Base-by-base conservation (phyloP, 1,284 basidiomycete genomes). In the Mrakiaceae sp. region DNA sequence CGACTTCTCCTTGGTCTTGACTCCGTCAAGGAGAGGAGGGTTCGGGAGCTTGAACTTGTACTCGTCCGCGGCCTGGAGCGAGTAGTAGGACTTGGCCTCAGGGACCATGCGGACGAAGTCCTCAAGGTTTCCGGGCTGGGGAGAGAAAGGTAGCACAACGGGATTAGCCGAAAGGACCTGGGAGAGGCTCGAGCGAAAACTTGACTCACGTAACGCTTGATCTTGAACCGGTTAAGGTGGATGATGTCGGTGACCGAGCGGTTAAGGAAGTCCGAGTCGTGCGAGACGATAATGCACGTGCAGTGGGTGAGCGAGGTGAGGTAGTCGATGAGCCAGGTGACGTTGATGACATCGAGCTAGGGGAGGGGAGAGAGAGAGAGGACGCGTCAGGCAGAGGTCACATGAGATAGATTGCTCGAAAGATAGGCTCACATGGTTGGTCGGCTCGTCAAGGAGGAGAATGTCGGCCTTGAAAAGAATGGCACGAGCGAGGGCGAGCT, bases 391-490 rank as follows among this genome's bases (percentile, higher is more conserved):
- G 9, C 27, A 27, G 27, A 27, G 27, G 27, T 27, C 27, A 27
- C 27, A 27, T 27, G 27, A 27, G 27, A 27, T 27, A 27, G 27
- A 27, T 70, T 71, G 59, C 70, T 71, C 58, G 72, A 68, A 63
- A 70, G 56, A 73, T 12, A 51, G 9, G 49, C 60, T 42, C 39
- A 64, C 66, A 79, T 96, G 93, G 84, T 97, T 96, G 79, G 93
- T 97, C 58, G 94, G 94, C 81, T 97, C 94, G 78, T 97, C 93
- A 72, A 96, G 89, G 61, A 96, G 81, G 68, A 97, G 86, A 73
- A 97, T 96, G 75, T 97, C 94, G 71, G 93, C 93, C 81, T 92
- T 93, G 90, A 98, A 98, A 67, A 98, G 84, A 82, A 99, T 96
- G 67, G 96, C 96, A 72, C 96, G 87, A 66, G 96, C 96, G 68